Conservation (phyloP, 768 basidiomycete genomes). For the Boletus subcaerulescens region DNA sequence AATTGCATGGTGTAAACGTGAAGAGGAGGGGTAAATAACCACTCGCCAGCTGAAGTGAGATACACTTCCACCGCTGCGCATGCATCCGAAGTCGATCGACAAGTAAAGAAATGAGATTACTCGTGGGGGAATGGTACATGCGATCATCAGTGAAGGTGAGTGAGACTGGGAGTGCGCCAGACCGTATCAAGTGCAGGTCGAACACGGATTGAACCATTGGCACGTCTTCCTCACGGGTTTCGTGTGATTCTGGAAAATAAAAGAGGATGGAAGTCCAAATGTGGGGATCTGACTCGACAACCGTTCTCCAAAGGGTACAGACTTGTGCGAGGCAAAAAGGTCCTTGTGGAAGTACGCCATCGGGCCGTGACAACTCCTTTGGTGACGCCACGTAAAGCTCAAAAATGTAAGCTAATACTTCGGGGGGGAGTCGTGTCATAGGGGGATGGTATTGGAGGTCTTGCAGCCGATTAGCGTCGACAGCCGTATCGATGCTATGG, state of each 20-base stretch:
- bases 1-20: constrained; percentile 11
- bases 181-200: constrained; percentile 13
- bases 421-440: constrained; percentile 9
- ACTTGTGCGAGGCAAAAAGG: constrained; percentile 15
- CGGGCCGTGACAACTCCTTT: neutral
- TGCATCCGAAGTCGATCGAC: constrained; percentile 3
- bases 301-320: constrained; percentile 18
- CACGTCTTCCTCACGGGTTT: neutral
- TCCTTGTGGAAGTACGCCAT: neutral
- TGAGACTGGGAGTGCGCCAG: constrained; percentile 9
- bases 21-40: constrained; percentile 11
- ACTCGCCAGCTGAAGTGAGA: neutral
- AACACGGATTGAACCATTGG: neutral
- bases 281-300: constrained; percentile 7
- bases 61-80: too few species aligned
- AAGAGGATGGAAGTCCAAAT: constrained; percentile 24
- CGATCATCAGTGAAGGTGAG: constrained; percentile 19
- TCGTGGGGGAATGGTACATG: neutral
- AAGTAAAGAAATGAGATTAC: constrained; percentile 1
- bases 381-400: neutral
- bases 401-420: constrained; percentile 36
- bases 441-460: neutral
- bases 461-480: neutral
- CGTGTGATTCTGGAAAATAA: neutral
- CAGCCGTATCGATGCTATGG: neutral